Conservation (phyloP, 805 yeast species). For the Candida arabinofermentans region DNA sequence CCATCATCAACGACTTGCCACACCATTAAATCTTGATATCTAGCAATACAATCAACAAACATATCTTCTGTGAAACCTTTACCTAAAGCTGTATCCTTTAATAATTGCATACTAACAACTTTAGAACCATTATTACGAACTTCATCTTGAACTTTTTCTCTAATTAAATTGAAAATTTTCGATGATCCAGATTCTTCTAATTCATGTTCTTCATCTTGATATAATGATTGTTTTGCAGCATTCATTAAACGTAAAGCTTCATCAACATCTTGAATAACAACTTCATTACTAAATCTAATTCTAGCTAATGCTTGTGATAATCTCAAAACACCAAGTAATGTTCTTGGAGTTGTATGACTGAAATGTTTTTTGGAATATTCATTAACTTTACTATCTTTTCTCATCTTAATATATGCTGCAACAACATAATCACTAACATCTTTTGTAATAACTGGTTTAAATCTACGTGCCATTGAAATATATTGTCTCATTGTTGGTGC, state of each 20-base stretch:
- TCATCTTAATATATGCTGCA: slow-evolving; percentile 79
- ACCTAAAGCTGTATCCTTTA: slow-evolving; percentile 64
- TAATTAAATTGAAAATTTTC: slow-evolving; percentile 67
- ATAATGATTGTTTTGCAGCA: slow-evolving; percentile 82
- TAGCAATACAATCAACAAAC: slow-evolving; percentile 68
- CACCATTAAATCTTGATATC: slow-evolving; percentile 66
- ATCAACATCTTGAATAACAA: slow-evolving; percentile 79
- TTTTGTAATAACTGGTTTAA: slow-evolving; percentile 78
- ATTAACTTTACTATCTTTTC: slow-evolving; percentile 84
- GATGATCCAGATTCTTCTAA: slow-evolving; percentile 66
- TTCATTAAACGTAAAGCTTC: slow-evolving; percentile 87
- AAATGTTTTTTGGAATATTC: slow-evolving; percentile 75
- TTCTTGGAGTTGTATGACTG: slow-evolving; percentile 93
- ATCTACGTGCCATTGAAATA: slow-evolving; percentile 78
- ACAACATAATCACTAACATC: slow-evolving; percentile 86
- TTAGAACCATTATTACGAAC: slow-evolving; percentile 26
- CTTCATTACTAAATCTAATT: slow-evolving; percentile 71
- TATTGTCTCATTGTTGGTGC: slow-evolving; percentile 80
- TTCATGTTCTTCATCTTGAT: slow-evolving; percentile 44
- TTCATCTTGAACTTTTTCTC: slow-evolving; percentile 34
- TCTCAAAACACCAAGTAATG: slow-evolving; percentile 85
- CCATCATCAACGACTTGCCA: slow-evolving; percentile 78
- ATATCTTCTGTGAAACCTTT: slow-evolving; percentile 83
- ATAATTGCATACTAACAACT: slow-evolving; percentile 39
- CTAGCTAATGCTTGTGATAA: slow-evolving; percentile 94